Evolutionary conservation across 2,329 filamentous ascomycete species (phyloP), one percentile per base, ranked within the genome.

Genomic region (Drechmeria coniospora): DNA sequence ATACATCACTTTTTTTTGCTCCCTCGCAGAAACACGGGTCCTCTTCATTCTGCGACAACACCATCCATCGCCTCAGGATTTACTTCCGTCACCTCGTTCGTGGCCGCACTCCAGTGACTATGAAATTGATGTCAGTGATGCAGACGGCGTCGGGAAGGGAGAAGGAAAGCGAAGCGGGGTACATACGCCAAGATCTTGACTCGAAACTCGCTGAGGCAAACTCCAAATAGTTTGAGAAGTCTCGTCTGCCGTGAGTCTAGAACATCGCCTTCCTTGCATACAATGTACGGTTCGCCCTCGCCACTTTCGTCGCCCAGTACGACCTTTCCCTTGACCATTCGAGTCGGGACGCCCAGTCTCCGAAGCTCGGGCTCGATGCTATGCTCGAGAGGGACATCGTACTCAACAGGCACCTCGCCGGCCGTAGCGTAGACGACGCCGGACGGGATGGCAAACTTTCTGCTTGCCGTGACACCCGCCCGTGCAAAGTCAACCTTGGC

Each of bases 221-320:
- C 72, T 29, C 83, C 79, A 57, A 98, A 95, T 45, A 93, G 65
- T 70, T 95, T 95, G 54, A 98, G 56, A 47, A 98, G 59, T 38
- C 84, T 78, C 32, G 90, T 94, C 66, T 98, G 90, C 43, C 87
- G 70, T 40, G 80, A 86, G 55, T 94, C 86, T 40, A 98, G 58
- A 24, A 74, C 66, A 48, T 94, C 73, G 8, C 87, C 90, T 53
- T 84, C 76, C 45, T 74, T 74, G 59, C 87, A 95, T 27, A 98
- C 74, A 8, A 66, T 66, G 50, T 86, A 92, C n/a, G 59, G 61
- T 30, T 61, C 57, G 24, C 51, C 59, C 31, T 55, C 47, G 41
- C 79, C 75, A 29, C 49, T 52, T 35, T 59, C 66, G 38, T 57
- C 58, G 32, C 65, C 66, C 27, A 95, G 62, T 38, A 81, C 72